Evolutionary conservation across 1,284 basidiomycete genomes (phyloP).

Genomic region (Ustilago sp.): DNA sequence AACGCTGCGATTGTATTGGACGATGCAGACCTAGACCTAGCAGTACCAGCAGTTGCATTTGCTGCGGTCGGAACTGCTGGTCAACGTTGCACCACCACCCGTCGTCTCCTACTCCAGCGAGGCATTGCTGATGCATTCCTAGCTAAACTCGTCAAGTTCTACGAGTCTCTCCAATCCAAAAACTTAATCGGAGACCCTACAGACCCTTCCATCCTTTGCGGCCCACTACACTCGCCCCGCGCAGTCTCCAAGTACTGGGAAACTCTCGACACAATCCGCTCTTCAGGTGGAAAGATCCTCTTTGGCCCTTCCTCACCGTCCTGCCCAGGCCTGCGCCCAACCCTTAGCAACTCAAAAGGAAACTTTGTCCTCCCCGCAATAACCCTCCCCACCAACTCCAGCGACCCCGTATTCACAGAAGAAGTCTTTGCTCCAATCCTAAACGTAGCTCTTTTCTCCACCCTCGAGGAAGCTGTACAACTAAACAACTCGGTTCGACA

Average conservation of each 20-base stretch:
- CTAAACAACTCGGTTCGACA: constrained; percentile 94
- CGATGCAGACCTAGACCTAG: constrained; percentile 89
- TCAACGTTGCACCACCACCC: constrained; percentile 92
- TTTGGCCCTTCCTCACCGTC: constrained; percentile 76
- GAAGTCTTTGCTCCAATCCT: constrained; percentile 90
- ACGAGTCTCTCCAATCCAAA: constrained; percentile 73
- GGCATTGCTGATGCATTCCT: constrained; percentile 82
- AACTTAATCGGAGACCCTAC: constrained; percentile 83
- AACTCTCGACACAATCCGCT: constrained; percentile 77
- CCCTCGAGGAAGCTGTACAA: constrained; percentile 87
- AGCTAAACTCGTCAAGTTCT: constrained; percentile 79
- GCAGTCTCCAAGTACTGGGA: constrained; percentile 78
- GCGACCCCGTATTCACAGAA: constrained; percentile 78
- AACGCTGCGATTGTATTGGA: constrained; percentile 92
- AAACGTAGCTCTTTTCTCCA: constrained; percentile 87
- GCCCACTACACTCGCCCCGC: constrained; percentile 81
- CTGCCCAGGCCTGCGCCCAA: constrained; percentile 58
- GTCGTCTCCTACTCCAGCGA: constrained; percentile 87
- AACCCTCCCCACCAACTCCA: constrained; percentile 76
- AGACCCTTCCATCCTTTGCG: constrained; percentile 79
- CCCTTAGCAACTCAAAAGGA: constrained; percentile 71
- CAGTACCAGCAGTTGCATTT: constrained; percentile 89
- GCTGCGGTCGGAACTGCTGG: constrained; percentile 94
- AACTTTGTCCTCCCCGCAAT: constrained; percentile 92
- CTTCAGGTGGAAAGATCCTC: constrained; percentile 80